Percentiles rank a stretch among this genome's conserved stretches.
These are phyloP conservation scores for Ophiostoma piceae DNA, from an alignment of 2,329 filamentous ascomycete genomes.

Conservation along the genomic window DNA sequence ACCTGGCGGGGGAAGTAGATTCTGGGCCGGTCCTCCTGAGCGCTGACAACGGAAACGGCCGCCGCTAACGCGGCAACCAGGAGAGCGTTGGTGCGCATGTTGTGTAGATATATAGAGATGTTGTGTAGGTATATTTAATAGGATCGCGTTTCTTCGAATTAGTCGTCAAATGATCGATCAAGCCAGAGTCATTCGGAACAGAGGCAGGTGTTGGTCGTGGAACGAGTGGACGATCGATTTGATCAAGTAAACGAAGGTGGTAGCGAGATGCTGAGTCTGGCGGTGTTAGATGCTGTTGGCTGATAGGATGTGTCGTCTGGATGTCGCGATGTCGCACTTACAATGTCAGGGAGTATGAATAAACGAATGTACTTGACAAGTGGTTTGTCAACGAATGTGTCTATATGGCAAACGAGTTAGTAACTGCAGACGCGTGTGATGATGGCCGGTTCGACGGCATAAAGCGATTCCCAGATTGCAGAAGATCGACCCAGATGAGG, in stretches of 20 bases:
- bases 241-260: slow-evolving; percentile 12
- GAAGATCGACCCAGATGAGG: neutral
- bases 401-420: slow-evolving; percentile 28
- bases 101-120: slow-evolving; percentile 7
- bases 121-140: slow-evolving; percentile 3
- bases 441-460: neutral
- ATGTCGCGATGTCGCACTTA: neutral
- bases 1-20: slow-evolving; percentile 56
- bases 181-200: slow-evolving; percentile 18
- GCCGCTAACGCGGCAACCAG: slow-evolving; percentile 48
- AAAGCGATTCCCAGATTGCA: neutral
- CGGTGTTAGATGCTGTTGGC: neutral
- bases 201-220: neutral
- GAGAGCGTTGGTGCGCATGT: slow-evolving; percentile 48
- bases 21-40: slow-evolving; percentile 43
- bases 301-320: neutral
- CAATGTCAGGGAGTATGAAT: slow-evolving; percentile 43
- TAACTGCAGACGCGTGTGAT: slow-evolving; percentile 19
- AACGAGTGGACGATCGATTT: slow-evolving; percentile 23
- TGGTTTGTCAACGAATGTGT: slow-evolving; percentile 47
- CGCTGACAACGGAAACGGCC: slow-evolving; percentile 43
- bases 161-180: slow-evolving; percentile 14
- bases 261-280: neutral
- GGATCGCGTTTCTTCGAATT: slow-evolving; percentile 6
- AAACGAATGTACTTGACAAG: slow-evolving; percentile 58